A percentile compares a stretch with the other conserved stretches of the same genome.
These are phyloP conservation scores for Dimocarpus longan DNA, from an alignment of 345 rosid genomes.

Conservation along the genomic window DNA sequence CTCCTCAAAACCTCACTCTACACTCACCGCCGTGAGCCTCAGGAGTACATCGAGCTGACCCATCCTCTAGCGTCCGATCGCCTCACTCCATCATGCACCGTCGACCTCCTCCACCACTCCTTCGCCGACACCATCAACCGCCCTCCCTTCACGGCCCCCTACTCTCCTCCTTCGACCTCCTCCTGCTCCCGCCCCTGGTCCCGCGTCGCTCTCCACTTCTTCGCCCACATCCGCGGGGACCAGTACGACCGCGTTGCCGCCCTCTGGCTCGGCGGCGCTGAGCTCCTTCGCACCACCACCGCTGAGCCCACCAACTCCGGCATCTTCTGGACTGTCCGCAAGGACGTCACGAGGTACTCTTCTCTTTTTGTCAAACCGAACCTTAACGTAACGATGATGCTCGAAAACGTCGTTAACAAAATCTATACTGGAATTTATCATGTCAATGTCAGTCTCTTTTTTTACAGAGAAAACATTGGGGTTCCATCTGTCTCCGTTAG, in stretches of 20 bases:
- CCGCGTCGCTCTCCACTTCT: conserved; percentile 56
- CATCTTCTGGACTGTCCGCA: conserved; percentile 77
- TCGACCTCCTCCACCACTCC: conserved; percentile 62
- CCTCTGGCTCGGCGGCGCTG: conserved; percentile 83
- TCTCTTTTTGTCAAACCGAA: conserved; percentile 46
- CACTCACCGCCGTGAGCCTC: conserved; percentile 32
- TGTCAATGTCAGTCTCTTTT: conserved; percentile 58
- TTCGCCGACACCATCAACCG: conserved; percentile 70
- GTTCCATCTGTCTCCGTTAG: conserved; percentile 19
- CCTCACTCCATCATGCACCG: conserved; percentile 59
- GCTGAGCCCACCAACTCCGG: conserved; percentile 71
- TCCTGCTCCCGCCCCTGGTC: conserved; percentile 70
- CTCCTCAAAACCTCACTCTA: conserved; percentile 30
- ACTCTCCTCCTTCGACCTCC: conserved; percentile 68
- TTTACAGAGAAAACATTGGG: conserved; percentile 43
- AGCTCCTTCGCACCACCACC: conserved; percentile 90
- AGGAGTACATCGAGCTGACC: conserved; percentile 55
- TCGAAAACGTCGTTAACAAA: conserved; percentile 78
- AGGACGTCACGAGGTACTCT: conserved; percentile 75
- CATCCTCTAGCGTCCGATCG: conserved; percentile 58
- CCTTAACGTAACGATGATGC: conserved; percentile 71
- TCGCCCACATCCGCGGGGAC: conserved; percentile 56
- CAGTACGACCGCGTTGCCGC: conserved; percentile 80
- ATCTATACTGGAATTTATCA: conserved; percentile 75
- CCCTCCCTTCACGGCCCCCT: conserved; percentile 69